Percentiles rank a stretch among this genome's conserved stretches.
phyloP scores from a whole-genome alignment of 345 rosid species.

The Anacardium occidentale region DNA sequence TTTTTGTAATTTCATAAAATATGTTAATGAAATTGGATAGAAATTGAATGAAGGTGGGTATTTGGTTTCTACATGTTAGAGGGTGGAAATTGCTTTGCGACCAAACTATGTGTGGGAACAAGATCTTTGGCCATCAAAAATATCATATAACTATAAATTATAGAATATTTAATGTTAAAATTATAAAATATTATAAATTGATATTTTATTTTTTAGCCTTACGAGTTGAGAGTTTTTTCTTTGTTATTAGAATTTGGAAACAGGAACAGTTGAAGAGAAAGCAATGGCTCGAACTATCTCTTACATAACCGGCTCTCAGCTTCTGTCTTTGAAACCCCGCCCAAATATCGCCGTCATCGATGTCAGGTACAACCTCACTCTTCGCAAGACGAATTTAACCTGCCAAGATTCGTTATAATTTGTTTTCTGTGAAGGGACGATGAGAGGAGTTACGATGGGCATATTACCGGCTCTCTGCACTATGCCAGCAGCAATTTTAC shows the following conservation, averaged over 20 bases:
- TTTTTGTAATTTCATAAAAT: too few relatives aligned
- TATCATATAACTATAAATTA: too few relatives aligned
- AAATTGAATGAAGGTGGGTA: too few relatives aligned
- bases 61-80: too few relatives aligned
- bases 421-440: slow-evolving; percentile 52
- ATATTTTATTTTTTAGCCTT: too few relatives aligned
- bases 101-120: too few relatives aligned
- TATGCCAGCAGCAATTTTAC: slow-evolving; percentile 66
- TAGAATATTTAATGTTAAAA: too few relatives aligned
- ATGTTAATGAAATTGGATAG: too few relatives aligned
- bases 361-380: slow-evolving; percentile 53
- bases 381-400: neutral
- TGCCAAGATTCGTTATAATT: neutral
- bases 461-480: slow-evolving; percentile 86
- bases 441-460: slow-evolving; percentile 94
- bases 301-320: slow-evolving; percentile 74
- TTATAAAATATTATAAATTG: too few relatives aligned
- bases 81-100: too few relatives aligned
- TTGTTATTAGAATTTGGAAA: neutral
- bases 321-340: slow-evolving; percentile 59
- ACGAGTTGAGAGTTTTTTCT: too few relatives aligned
- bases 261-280: neutral
- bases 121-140: too few relatives aligned
- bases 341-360: slow-evolving; percentile 79
- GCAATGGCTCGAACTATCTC: slow-evolving; percentile 75